phyloP scores from a whole-genome alignment of 164 flowering plant species.

The Echeveria elegans region DNA sequence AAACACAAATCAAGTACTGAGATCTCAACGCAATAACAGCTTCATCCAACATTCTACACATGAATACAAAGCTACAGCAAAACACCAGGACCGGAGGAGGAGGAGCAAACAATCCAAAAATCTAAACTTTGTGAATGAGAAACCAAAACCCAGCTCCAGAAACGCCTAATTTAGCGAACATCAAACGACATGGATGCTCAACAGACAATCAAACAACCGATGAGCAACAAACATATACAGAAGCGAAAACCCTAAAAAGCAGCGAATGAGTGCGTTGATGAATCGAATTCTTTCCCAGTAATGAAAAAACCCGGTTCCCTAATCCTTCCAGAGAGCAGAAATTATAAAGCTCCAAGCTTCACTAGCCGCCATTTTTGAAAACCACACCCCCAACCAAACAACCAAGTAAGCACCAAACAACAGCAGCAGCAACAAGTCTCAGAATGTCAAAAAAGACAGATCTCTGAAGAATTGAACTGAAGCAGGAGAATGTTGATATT shows the following conservation, averaged over 20 bases:
- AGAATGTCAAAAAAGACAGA: slow-evolving; percentile 8
- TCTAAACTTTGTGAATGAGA: neutral
- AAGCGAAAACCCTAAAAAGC: neutral
- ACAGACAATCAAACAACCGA: neutral
- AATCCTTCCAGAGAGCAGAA: slow-evolving; percentile 2
- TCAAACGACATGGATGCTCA: slow-evolving; percentile 44
- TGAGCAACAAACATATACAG: slow-evolving; percentile 4
- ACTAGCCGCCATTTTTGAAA: slow-evolving; percentile 8
- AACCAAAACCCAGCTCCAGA: neutral
- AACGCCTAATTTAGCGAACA: slow-evolving; percentile 25
- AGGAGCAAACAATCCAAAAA: slow-evolving; percentile 2
- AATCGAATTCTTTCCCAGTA: neutral
- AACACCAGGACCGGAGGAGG: no score
- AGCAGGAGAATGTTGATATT: neutral
- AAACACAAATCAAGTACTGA: neutral
- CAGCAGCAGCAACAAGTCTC: slow-evolving; percentile 1
- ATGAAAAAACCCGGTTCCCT: neutral
- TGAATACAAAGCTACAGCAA: neutral
- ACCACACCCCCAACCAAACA: neutral
- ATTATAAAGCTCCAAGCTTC: slow-evolving; percentile 6
- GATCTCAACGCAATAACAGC: neutral
- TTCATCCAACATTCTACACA: slow-evolving; percentile 1
- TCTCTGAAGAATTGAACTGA: no score
- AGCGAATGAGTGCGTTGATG: neutral
- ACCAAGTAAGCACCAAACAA: no score